Percentiles rank a stretch among this genome's conserved stretches.
Conservation (phyloP, 169 alveolate species). For the Eimeria maxima region DNA sequence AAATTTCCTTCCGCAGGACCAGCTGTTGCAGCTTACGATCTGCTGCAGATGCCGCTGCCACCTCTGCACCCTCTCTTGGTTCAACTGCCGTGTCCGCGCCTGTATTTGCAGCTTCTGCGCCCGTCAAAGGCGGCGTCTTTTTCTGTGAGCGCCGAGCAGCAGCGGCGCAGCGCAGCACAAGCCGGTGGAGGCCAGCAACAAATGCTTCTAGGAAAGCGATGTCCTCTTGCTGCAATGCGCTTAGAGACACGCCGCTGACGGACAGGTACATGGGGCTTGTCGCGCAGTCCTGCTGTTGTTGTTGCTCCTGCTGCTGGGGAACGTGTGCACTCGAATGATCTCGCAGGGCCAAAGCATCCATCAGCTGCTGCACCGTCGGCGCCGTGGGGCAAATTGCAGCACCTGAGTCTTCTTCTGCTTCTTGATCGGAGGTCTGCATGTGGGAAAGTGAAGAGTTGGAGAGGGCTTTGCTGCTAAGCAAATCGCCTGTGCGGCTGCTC, state of each 20-base stretch:
- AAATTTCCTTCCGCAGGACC: not conserved
- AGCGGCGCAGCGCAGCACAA: slow-evolving; percentile 74
- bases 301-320: slow-evolving; percentile 52
- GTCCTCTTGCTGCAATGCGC: slow-evolving; percentile 41
- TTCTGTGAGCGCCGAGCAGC: slow-evolving; percentile 44
- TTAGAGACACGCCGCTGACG: slow-evolving; percentile 13
- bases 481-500: slow-evolving; percentile 12
- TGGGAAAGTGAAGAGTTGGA: not conserved
- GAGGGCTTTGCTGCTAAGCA: slow-evolving; percentile 23
- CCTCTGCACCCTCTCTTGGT: not conserved
- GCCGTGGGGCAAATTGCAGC: slow-evolving; percentile 8
- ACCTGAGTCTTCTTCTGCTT: not conserved
- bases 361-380: slow-evolving; percentile 71
- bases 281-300: slow-evolving; percentile 24
- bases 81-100: not conserved
- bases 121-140: not conserved
- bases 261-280: slow-evolving; percentile 20
- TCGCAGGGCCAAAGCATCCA: slow-evolving; percentile 50
- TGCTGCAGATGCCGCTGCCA: not conserved
- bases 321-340: slow-evolving; percentile 2
- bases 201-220: slow-evolving; percentile 24
- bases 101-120: slow-evolving; percentile 11
- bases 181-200: slow-evolving; percentile 32
- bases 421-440: not conserved
- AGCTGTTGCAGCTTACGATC: not conserved